Evolutionary conservation across 1,139 yeast species (phyloP).

Genomic region (Protomyces pachydermus): DNA sequence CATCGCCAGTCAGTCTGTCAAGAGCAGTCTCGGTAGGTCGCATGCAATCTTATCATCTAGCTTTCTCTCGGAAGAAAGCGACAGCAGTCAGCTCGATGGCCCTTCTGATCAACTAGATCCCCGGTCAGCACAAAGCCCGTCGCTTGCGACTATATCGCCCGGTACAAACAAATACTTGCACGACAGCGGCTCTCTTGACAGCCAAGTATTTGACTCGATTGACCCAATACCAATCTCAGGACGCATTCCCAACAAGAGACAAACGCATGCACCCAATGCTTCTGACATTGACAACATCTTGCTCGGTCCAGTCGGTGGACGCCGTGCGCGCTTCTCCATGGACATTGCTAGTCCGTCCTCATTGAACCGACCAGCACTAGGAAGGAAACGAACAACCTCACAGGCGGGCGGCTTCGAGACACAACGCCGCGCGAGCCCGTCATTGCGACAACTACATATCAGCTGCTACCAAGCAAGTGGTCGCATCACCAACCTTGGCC

Average conservation of each 20-base stretch:
- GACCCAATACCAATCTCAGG: background rate
- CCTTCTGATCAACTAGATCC: background rate
- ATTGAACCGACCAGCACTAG: constrained; percentile 15
- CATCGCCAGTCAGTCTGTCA: background rate
- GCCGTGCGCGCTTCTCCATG: constrained; percentile 18
- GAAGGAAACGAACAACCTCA: constrained; percentile 7
- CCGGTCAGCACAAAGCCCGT: background rate
- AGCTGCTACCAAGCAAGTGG: constrained; percentile 25
- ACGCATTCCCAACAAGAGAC: background rate
- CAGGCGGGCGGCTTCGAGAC: background rate
- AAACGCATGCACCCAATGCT: background rate
- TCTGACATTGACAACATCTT: constrained; percentile 19
- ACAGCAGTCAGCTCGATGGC: background rate
- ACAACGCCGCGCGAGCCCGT: constrained; percentile 12
- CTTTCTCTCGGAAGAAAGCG: constrained; percentile 11
- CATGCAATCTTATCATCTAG: background rate
- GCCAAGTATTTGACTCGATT: background rate
- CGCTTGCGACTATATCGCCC: background rate
- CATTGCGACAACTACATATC: constrained; percentile 11
- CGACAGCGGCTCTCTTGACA: background rate
- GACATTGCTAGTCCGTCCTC: background rate
- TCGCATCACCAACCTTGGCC: constrained; percentile 28
- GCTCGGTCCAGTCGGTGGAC: constrained; percentile 10
- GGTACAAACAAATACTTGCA: background rate
- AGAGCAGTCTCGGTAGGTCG: background rate